Base-by-base conservation (phyloP, 2,329 filamentous ascomycete genomes). In the Coniochaeta sp. region DNA sequence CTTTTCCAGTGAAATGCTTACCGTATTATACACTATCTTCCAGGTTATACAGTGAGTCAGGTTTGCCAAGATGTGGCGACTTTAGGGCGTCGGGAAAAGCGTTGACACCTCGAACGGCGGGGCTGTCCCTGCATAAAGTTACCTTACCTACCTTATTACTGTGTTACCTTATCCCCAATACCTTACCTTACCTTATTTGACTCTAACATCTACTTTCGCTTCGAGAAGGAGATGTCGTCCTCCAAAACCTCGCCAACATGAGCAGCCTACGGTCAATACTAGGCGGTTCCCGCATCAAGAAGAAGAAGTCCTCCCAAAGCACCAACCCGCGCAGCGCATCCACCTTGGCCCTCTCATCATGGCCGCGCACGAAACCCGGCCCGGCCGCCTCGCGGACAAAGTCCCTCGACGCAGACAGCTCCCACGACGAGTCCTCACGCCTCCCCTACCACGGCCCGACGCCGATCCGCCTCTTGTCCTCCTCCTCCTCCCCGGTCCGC, bases 371-470 rank as follows among this genome's bases (percentile, higher is more conserved):
- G 34, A 67, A 67, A 55, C 60, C 43, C 17, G 58, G 57, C 4
- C 9, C 52, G 8, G 14, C 47, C 58, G 65, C 24, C 6, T 52
- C 47, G 22, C 47, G 47, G 47, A 31, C 47, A 52, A 68, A 24
- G 66, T 65, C 14, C 6, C 62, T 58, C 38, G 62, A 69, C n/a
- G 59, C 68, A 57, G 60, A 65, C 60, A 63, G 64, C 57, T 65
- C 68, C 22, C 70, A 73, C 19, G 71, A 77, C 6, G 71, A 76
- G 58, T 66, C 70, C 43, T 71, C 81, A 58, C 79, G 76, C 55
- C 80, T 91, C 17, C 80, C 86, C 52, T 86, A 90, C 66, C 71
- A 76, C 16, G 88, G 87, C 12, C 73, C 16, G 3, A 19, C 54
- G 16, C 4, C 38, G 1, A 4, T 3, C 17, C 75, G 77, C 34